Conservation (phyloP, 2,329 filamentous ascomycete genomes). For the Colletotrichum spaethianum region DNA sequence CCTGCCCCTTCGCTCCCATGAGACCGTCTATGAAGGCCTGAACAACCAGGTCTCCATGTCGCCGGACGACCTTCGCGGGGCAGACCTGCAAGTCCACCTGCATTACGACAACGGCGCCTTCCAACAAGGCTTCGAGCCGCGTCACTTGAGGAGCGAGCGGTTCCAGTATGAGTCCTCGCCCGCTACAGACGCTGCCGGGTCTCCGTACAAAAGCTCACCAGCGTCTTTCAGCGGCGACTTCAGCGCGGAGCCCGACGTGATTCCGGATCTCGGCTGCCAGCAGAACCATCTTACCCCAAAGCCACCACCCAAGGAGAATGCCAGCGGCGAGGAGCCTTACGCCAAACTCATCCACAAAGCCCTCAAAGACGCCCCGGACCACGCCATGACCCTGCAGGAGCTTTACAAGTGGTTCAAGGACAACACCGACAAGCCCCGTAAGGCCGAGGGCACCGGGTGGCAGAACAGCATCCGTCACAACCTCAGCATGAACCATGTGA, state of each 20-base stretch:
- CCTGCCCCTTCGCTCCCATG: slow-evolving; percentile 29
- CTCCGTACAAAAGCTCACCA: slow-evolving; percentile 16
- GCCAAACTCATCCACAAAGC: slow-evolving; percentile 85
- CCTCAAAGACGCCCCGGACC: slow-evolving; percentile 75
- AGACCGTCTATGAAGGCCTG: slow-evolving; percentile 14
- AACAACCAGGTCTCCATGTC: slow-evolving; percentile 16
- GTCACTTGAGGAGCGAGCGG: slow-evolving; percentile 5
- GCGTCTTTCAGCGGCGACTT: slow-evolving; percentile 11
- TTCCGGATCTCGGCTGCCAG: neutral
- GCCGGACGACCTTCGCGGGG: slow-evolving; percentile 18
- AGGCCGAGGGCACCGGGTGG: slow-evolving; percentile 80
- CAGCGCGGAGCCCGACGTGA: slow-evolving; percentile 8
- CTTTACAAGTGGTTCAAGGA: slow-evolving; percentile 92
- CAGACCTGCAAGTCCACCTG: slow-evolving; percentile 23
- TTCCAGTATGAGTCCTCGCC: slow-evolving; percentile 27
- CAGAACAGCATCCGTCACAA: slow-evolving; percentile 97
- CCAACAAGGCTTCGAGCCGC: neutral
- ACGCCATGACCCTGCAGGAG: slow-evolving; percentile 84
- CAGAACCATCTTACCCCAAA: neutral
- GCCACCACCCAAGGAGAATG: neutral
- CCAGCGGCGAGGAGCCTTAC: slow-evolving; percentile 76
- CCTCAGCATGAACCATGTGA: slow-evolving; percentile 93
- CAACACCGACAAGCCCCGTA: slow-evolving; percentile 81
- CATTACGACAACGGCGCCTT: slow-evolving; percentile 19
- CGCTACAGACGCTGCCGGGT: neutral